Base-by-base conservation (phyloP, 805 yeast genomes). In the Hanseniaspora lindneri region DNA sequence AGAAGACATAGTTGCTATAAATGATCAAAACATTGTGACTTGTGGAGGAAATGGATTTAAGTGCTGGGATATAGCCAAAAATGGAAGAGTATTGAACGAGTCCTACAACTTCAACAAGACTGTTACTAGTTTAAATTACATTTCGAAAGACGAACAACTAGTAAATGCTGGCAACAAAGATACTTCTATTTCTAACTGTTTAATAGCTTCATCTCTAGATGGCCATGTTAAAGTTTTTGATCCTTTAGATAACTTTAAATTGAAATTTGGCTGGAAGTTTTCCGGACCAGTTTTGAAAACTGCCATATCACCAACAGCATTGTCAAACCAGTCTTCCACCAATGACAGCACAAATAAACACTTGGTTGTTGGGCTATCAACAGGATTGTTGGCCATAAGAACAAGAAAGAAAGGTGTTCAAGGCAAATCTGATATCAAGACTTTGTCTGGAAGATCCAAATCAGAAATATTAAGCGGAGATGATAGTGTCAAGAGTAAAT, bases 171-270 rank as follows among this genome's bases (percentile, higher is more conserved):
- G 35, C n/a, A 36, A 30, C 10, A 46, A 46, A 16, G 49, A 46
- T 9, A 39, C 43, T 17, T 64, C 66, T 42, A 62, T 62, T 56
- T 53, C 56, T 39, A 60, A 61, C 7, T 79, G 83, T 46, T 68
- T 92, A 39, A 67, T 92, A 27, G 96, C 95, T 2, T 96, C 97
- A 16, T 87, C 96, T 0, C 70, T 92, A 51, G 98, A 92, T 66
- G 98, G 98, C 19, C 98, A 92, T 64, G 95, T 92, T 52, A 92
- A 92, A 65, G 88, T 88, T 39, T 85, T 89, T 62, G 96, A 88
- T 63, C 76, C 84, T 33, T 66, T 74, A 24, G 74, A 80, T 20
- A 74, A 76, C 56, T 88, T 89, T 85, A 83, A 81, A 52, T 95
- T 89, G 52, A 84, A 82, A 62, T 89, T 87, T 61, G 96, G 96